Evolutionary conservation across 306 rosid species (phyloP).

Genomic region (Inga leiocalycina): DNA sequence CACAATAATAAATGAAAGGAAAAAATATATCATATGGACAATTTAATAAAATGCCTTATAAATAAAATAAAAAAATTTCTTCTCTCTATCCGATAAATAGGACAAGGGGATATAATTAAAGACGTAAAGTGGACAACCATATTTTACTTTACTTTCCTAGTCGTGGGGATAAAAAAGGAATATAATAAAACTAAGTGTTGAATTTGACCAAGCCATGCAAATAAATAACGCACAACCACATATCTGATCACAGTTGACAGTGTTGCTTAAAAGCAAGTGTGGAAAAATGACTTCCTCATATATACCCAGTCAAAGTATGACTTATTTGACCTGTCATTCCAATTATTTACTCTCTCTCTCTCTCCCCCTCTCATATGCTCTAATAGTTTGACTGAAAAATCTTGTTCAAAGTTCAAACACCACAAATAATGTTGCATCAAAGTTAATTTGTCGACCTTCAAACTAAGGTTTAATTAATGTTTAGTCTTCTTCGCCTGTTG

Average conservation of each 20-base stretch:
- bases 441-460: background rate
- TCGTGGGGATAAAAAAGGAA: background rate
- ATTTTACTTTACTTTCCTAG: background rate
- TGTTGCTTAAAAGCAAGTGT: background rate
- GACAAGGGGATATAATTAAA: background rate
- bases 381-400: background rate
- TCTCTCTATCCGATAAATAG: too few species aligned
- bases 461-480: background rate
- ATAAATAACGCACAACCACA: background rate
- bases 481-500: background rate
- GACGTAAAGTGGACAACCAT: background rate
- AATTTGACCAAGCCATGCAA: constrained; percentile 1
- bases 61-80: too few species aligned
- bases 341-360: background rate
- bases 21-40: too few species aligned
- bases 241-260: background rate
- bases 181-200: background rate
- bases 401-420: background rate
- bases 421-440: background rate
- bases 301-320: background rate
- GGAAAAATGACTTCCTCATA: background rate
- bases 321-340: background rate
- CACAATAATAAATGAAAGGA: too few species aligned
- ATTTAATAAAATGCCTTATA: too few species aligned
- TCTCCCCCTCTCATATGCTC: background rate